Evolutionary conservation across 345 rosid species (phyloP).

Genomic region (Euclidium syriacum): DNA sequence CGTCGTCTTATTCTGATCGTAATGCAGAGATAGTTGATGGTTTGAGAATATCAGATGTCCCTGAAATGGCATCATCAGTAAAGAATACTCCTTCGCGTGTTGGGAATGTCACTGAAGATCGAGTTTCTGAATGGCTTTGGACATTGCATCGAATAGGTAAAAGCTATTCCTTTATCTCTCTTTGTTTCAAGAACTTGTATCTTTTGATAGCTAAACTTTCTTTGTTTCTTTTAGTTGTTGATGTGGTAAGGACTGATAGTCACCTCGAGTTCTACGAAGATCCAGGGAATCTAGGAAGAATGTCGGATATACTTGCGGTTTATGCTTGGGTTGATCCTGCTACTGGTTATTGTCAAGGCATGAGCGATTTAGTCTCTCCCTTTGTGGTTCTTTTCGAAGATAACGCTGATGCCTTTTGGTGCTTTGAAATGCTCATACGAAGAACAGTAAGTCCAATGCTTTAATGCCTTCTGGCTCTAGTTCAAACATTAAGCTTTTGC

Average conservation of each 20-base stretch:
- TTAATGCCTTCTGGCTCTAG: neutral
- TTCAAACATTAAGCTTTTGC: conserved; percentile 14
- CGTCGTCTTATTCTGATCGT: conserved; percentile 33
- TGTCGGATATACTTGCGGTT: conserved; percentile 94
- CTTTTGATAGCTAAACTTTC: conserved; percentile 6
- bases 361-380: conserved; percentile 95
- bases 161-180: neutral
- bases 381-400: conserved; percentile 91
- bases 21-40: conserved; percentile 40
- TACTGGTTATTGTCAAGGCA: conserved; percentile 98
- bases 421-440: conserved; percentile 96
- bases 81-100: conserved; percentile 37
- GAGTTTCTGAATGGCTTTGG: conserved; percentile 94
- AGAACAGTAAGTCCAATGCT: conserved; percentile 57
- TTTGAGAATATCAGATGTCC: conserved; percentile 62
- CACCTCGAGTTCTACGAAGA: conserved; percentile 92
- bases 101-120: conserved; percentile 42
- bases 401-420: conserved; percentile 95
- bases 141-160: conserved; percentile 87
- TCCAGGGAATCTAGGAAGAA: conserved; percentile 75
- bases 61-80: conserved; percentile 46
- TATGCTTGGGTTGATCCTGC: conserved; percentile 97
- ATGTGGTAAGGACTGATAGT: conserved; percentile 91
- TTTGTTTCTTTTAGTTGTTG: conserved; percentile 62
- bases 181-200: neutral